Evolutionary conservation across 306 rosid species (phyloP), one percentile per base, ranked within the genome.

Genomic region (Myrica gale): DNA sequence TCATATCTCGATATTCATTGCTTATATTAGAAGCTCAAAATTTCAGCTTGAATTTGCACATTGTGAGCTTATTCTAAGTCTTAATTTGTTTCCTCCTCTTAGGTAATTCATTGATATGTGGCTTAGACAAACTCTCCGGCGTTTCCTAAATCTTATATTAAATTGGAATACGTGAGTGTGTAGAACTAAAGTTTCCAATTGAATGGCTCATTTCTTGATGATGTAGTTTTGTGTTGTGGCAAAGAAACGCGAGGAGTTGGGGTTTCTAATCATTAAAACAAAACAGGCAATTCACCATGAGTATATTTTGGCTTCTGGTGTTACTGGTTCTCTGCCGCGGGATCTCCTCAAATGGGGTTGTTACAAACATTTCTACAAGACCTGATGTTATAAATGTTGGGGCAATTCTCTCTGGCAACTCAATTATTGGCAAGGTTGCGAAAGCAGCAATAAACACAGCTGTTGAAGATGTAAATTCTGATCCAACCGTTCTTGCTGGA

Each of bases 401-500:
- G 74, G 86, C 88, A 50, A 81, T 96, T 75, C 88, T 88, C 83
- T 82, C 98, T 79, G 80, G 69, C 71, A 53, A 71, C 45, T 80
- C 97, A 42, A 77, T 82, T 82, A 69, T 90, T 48, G 93, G 93
- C 74, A 88, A 62, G 82, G 86, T 74, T 82, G 80, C 90, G 63
- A 87, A 78, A 82, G 56, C 88, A 58, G 98, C 97, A 20, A 41
- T 90, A 61, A 85, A 89, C 58, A 87, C 96, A 66, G 99, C 99
- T 0, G 71, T 90, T 10, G 72, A 82, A 46, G 99, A 96, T 77
- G 87, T 92, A 52, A 96, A 96, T 84, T 89, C 96, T 37, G 91
- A 92, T 82, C 91, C 98, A 54, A 54, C 81, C 60, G 77, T 96
- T 82, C 92, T 96, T 17, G 82, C 78, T 63, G 82, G 85, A 68